phyloP scores from a whole-genome alignment of 176 grass and related monocot genomes.

The Leersia perrieri region DNA sequence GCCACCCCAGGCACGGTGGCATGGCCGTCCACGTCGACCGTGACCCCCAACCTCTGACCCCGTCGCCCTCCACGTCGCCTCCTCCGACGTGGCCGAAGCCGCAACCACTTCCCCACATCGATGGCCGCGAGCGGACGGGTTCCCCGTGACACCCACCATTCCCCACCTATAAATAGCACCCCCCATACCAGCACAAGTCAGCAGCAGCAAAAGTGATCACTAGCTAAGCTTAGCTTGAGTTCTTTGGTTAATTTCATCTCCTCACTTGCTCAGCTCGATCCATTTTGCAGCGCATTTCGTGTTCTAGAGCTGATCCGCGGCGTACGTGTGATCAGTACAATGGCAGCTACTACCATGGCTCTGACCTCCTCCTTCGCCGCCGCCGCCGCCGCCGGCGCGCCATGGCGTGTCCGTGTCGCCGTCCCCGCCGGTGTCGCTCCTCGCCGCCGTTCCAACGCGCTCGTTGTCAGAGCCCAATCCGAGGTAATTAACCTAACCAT shows the following conservation, averaged over 20 bases:
- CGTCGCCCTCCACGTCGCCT: neutral
- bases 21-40: constrained; percentile 13
- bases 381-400: neutral
- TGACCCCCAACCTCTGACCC: neutral
- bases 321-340: no score
- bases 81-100: constrained; percentile 14
- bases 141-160: neutral
- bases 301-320: no score
- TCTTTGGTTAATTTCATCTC: neutral
- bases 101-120: neutral
- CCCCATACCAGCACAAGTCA: neutral
- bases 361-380: constrained; percentile 4
- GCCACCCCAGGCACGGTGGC: neutral
- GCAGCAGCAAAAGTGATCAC: neutral
- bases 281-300: neutral
- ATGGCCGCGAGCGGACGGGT: no score
- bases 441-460: neutral
- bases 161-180: neutral
- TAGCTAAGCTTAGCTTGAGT: neutral
- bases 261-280: neutral
- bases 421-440: neutral
- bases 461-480: constrained; percentile 19
- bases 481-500: neutral
- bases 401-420: neutral
- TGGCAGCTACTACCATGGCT: neutral